Evolutionary conservation across 225 moss, liverwort and hornwort species (phyloP).

Genomic region (Anthoceros angustus): DNA sequence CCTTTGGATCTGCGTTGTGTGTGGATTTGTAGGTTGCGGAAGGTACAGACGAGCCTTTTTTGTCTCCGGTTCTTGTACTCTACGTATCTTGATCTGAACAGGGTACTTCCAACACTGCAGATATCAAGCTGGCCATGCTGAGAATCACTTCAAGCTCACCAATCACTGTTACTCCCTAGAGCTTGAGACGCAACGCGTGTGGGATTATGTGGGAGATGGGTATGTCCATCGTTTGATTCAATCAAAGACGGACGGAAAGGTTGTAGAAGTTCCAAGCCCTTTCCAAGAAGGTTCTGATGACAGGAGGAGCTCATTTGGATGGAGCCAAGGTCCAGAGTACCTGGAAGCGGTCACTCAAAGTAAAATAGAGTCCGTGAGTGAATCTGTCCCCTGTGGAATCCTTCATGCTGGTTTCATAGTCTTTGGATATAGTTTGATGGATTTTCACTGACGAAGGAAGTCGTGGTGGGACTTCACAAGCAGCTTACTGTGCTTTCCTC

Average conservation of each 20-base stretch:
- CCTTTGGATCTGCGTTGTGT: conserved; percentile 97
- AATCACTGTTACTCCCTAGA: conserved; percentile 94
- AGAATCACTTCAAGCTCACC: conserved; percentile 89
- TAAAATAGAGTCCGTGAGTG: conserved; percentile 74
- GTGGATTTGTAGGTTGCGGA: conserved; percentile 97
- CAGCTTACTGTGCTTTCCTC: neutral
- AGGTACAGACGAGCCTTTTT: conserved; percentile 21
- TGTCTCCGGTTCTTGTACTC: neutral
- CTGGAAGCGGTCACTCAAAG: conserved; percentile 71
- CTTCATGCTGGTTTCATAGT: neutral
- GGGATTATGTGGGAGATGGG: conserved; percentile 98
- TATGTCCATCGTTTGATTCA: conserved; percentile 96
- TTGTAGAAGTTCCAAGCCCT: conserved; percentile 89
- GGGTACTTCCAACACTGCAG: conserved; percentile 14
- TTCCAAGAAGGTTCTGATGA: conserved; percentile 86
- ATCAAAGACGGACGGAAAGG: conserved; percentile 91
- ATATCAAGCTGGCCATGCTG: conserved; percentile 89
- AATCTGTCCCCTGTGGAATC: neutral
- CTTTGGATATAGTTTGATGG: too few species aligned
- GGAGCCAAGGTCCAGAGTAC: conserved; percentile 47
- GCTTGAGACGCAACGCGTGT: conserved; percentile 86
- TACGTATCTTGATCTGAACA: neutral
- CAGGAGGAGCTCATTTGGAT: conserved; percentile 66
- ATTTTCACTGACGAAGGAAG: too few species aligned
- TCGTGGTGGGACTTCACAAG: too few species aligned